Percentiles rank a stretch among this genome's conserved stretches.
Evolutionary conservation across 331 rosid genomes (phyloP).

Genomic region (Malus hybrid): DNA sequence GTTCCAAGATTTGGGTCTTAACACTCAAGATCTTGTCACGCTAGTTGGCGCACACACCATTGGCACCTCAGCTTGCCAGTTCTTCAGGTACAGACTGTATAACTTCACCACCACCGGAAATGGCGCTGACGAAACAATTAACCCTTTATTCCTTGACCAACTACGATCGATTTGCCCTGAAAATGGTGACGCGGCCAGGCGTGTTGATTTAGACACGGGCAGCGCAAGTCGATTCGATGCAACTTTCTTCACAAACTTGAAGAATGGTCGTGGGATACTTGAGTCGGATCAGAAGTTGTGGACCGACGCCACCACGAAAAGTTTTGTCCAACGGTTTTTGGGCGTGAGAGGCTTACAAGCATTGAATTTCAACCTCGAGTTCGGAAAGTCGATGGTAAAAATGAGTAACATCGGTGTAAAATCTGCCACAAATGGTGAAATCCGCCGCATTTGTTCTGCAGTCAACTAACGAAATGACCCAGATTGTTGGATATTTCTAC

Average conservation of each 20-base stretch:
- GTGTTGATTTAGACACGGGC: conserved; percentile 46
- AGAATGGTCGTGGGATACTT: conserved; percentile 47
- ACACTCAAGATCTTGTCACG: conserved; percentile 60
- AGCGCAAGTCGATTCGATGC: conserved; percentile 43
- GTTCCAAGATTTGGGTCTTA: conserved; percentile 46
- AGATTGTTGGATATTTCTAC: not conserved
- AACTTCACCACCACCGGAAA: conserved; percentile 27
- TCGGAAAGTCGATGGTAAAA: conserved; percentile 65
- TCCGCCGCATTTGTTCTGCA: conserved; percentile 53
- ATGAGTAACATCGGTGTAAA: conserved; percentile 65
- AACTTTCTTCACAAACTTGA: conserved; percentile 43
- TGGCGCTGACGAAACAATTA: conserved; percentile 49
- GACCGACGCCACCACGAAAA: conserved; percentile 54
- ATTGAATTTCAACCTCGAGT: conserved; percentile 41
- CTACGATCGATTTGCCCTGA: conserved; percentile 54
- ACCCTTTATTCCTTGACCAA: conserved; percentile 34
- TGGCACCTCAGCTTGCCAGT: conserved; percentile 50
- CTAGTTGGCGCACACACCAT: conserved; percentile 68
- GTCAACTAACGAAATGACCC: conserved; percentile 24
- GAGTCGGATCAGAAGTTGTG: conserved; percentile 64
- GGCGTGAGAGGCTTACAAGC: conserved; percentile 34
- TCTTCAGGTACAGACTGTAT: conserved; percentile 42
- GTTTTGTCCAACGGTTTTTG: conserved; percentile 36
- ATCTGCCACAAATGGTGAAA: conserved; percentile 47
- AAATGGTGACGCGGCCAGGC: conserved; percentile 25